Evolutionary conservation across 2,329 filamentous ascomycete genomes (phyloP).

Genomic region (Aspergillus thermomutatus): DNA sequence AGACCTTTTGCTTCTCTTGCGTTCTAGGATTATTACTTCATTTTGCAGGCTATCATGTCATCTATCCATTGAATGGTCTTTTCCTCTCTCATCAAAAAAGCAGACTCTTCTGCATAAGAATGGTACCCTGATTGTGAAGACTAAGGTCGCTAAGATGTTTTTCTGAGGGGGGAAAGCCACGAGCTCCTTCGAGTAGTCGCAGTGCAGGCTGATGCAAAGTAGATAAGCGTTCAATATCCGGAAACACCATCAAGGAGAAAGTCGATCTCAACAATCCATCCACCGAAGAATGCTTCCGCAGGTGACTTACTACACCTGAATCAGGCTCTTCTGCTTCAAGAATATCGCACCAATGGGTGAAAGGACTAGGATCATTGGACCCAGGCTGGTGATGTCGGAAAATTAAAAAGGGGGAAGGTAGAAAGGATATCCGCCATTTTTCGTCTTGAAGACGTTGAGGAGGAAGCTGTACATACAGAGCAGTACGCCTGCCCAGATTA

Average conservation of each 20-base stretch:
- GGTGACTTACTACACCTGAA: no score
- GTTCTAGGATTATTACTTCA: not conserved
- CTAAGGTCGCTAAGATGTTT: not conserved
- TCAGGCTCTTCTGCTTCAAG: no score
- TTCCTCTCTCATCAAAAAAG: not conserved
- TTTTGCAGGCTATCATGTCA: not conserved
- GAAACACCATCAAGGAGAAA: not conserved
- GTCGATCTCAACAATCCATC: not conserved
- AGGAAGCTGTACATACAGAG: constrained; percentile 90
- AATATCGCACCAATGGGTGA: not conserved
- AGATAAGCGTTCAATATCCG: not conserved
- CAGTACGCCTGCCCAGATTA: constrained; percentile 74
- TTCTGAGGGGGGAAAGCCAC: not conserved
- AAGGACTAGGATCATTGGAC: not conserved
- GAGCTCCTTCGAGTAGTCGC: not conserved
- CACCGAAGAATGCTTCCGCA: not conserved
- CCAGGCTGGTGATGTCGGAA: not conserved
- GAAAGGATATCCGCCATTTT: constrained; percentile 95
- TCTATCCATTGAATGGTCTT: not conserved
- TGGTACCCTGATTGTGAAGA: not conserved
- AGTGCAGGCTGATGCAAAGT: not conserved
- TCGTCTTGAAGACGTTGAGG: constrained; percentile 86
- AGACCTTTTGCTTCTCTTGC: not conserved
- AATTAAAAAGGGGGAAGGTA: constrained; percentile 80
- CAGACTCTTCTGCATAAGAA: not conserved